Percentiles rank a stretch among this genome's conserved stretches.
phyloP scores from a whole-genome alignment of 768 basidiomycete species.

The Termitomyces sp. region DNA sequence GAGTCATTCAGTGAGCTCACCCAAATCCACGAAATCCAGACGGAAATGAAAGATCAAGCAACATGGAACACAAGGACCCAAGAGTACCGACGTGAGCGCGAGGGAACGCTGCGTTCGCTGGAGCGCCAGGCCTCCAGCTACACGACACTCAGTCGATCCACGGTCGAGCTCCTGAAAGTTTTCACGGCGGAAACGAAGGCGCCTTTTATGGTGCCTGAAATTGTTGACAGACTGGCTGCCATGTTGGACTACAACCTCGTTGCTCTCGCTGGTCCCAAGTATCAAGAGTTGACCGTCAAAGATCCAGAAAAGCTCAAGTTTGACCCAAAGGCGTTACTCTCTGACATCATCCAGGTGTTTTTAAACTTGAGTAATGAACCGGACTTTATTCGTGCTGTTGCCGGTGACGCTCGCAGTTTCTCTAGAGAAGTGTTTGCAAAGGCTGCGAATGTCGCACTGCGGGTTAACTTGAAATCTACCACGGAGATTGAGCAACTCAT shows the following conservation, averaged over 20 bases:
- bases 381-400: slow-evolving; percentile 81
- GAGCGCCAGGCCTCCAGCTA: slow-evolving; percentile 86
- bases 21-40: slow-evolving; percentile 83
- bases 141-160: slow-evolving; percentile 79
- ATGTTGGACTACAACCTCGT: slow-evolving; percentile 95
- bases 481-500: slow-evolving; percentile 68
- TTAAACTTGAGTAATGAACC: slow-evolving; percentile 78
- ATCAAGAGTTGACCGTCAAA: slow-evolving; percentile 78
- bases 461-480: slow-evolving; percentile 64
- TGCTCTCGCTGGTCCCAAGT: slow-evolving; percentile 83
- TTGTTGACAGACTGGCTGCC: slow-evolving; percentile 90
- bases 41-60: slow-evolving; percentile 72
- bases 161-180: slow-evolving; percentile 84
- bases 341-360: slow-evolving; percentile 87
- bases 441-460: slow-evolving; percentile 62
- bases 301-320: slow-evolving; percentile 89
- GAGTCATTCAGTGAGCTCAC: slow-evolving; percentile 87
- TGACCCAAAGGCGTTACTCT: slow-evolving; percentile 74
- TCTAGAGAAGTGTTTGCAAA: slow-evolving; percentile 75
- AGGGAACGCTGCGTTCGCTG: slow-evolving; percentile 67
- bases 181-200: slow-evolving; percentile 89
- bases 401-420: slow-evolving; percentile 93
- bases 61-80: slow-evolving; percentile 63
- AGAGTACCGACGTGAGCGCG: slow-evolving; percentile 81
- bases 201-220: slow-evolving; percentile 95